Base-by-base conservation (phyloP, 352 stramenopile species). In the Phytopythium mirpurense region DNA sequence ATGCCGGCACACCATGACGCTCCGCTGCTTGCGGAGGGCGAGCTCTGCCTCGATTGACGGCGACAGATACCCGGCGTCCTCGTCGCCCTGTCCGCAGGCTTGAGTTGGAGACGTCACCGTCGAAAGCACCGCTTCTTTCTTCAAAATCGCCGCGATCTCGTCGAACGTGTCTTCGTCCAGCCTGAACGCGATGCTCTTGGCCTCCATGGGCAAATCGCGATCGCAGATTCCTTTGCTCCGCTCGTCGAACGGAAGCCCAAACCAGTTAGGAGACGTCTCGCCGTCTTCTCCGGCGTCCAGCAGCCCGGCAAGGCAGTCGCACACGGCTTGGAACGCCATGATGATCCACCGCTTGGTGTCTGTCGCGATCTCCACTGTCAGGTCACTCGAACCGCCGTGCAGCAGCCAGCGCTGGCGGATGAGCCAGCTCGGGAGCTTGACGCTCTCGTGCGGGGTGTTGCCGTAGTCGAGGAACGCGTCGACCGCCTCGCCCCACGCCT, bases 361-460 rank as follows among this genome's bases (percentile, higher is more conserved):
- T 19, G 65, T 71, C 32, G 74, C 71, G 5, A 56, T 68, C 8
- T 60, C 68, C 14, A 77, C 65, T 3, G 56, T 64, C 42, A 60
- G 67, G 29, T 77, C 65, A 16, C 37, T 16, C 0, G 56, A 59
- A 19, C 68, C 68, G 18, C 68, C 68, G 2, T 64, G 24, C 0
- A 27, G 54, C 5, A 74, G 55, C 34, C 70, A 77, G 51, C 64
- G 67, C 50, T 77, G 68, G 26, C 59, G 65, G 34, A 77, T 67
- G 16, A 74, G 51, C 68, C 68, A 77, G 19, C 71, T 77, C 15
- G 68, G 68, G 23, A 77, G 51, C 44, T 74, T 77, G 2, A 72
- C 54, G 43, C 62, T 69, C 54, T 74, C 68, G 26, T 61, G 40
- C 1, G 55, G 42, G 19, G 67, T 59, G 32, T 77, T 65, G 9